Percentiles rank a stretch among this genome's conserved stretches.
phyloP scores from a whole-genome alignment of 805 yeast genomes.

The Saccharomyces kudriavzevii region DNA sequence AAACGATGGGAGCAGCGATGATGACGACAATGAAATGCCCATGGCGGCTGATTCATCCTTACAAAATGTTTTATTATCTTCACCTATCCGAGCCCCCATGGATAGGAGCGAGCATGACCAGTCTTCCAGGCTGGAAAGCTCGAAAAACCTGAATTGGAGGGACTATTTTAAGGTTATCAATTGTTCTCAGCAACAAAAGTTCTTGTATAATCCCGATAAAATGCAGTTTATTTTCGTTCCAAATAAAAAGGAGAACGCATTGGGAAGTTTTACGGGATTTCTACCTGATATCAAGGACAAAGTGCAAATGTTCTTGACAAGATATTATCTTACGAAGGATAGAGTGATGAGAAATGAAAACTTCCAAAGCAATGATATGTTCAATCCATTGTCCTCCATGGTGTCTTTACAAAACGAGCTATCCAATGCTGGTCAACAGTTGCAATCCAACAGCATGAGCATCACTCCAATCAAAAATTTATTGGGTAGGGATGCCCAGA shows the following conservation, averaged over 20 bases:
- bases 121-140: background rate
- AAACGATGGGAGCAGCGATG: background rate
- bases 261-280: constrained; percentile 4
- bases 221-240: constrained; percentile 47
- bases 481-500: constrained; percentile 72
- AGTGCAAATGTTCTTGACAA: constrained; percentile 39
- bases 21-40: constrained; percentile 7
- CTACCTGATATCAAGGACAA: constrained; percentile 26
- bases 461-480: constrained; percentile 75
- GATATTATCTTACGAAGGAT: constrained; percentile 61
- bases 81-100: background rate
- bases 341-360: constrained; percentile 66
- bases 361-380: constrained; percentile 41
- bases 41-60: constrained; percentile 6
- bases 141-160: constrained; percentile 48
- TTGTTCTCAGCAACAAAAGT: constrained; percentile 57
- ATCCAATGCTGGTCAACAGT: constrained; percentile 5
- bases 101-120: background rate
- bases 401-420: constrained; percentile 17
- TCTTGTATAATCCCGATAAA: constrained; percentile 50
- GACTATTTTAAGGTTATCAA: constrained; percentile 63
- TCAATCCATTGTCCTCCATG: constrained; percentile 32
- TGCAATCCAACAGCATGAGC: constrained; percentile 19
- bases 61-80: constrained; percentile 1
- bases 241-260: constrained; percentile 9